These are phyloP conservation scores for Chondrus crispus DNA, from an alignment of 23 red algal species.

Conservation along the genomic window DNA sequence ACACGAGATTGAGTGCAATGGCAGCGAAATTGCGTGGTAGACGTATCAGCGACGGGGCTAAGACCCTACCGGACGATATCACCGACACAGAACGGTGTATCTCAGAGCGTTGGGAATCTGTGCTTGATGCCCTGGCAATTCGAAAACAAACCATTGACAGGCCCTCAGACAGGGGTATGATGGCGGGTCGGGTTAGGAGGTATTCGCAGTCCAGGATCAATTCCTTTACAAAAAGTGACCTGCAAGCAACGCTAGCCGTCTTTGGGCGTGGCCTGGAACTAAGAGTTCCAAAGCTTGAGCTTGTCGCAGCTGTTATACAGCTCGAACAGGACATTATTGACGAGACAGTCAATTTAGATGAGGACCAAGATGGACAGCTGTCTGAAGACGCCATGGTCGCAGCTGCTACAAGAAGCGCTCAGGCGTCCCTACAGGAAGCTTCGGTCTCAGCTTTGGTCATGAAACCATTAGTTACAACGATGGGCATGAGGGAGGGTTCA, in stretches of 20 bases:
- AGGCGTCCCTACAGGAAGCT: not conserved
- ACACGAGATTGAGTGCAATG: not conserved
- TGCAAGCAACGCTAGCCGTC: not conserved
- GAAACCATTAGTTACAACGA: slow-evolving; percentile 4
- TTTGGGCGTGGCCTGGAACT: not conserved
- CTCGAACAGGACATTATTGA: not conserved
- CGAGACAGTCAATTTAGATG: not conserved
- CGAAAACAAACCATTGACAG: not conserved
- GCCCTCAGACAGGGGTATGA: not conserved
- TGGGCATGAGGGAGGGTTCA: not conserved
- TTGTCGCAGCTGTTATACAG: not conserved
- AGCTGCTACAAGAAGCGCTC: not conserved
- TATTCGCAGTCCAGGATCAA: not conserved
- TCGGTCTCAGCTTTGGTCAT: not conserved
- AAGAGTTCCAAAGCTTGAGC: not conserved
- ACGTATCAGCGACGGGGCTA: not conserved
- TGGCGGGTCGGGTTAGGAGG: not conserved
- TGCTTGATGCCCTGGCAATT: not conserved
- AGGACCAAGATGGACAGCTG: not conserved
- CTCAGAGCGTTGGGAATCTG: not conserved
- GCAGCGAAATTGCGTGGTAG: not conserved
- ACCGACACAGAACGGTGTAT: not conserved
- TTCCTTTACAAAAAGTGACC: not conserved
- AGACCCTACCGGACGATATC: not conserved
- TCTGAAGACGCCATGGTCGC: not conserved